A percentile compares a stretch with the other conserved stretches of the same genome.
Conservation (phyloP, 2,329 filamentous ascomycete genomes). For the Aspergillus udagawae region DNA sequence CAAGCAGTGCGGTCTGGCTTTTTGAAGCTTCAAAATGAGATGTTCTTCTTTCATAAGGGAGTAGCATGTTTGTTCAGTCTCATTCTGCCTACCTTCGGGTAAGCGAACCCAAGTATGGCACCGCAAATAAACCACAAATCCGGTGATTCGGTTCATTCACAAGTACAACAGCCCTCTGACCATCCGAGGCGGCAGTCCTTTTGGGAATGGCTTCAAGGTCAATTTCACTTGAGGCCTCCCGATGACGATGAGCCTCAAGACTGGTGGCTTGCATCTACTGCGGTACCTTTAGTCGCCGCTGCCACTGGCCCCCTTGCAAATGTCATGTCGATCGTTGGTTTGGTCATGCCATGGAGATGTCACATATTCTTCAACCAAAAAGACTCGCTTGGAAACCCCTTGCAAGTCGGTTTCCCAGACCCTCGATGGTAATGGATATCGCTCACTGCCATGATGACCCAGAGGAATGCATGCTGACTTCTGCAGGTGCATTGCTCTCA, state of each 20-base stretch:
- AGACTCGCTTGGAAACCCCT: constrained; percentile 45
- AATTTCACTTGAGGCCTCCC: constrained; percentile 33
- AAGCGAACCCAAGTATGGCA: background rate
- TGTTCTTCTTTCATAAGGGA: background rate
- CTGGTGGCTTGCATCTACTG: constrained; percentile 51
- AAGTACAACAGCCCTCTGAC: background rate
- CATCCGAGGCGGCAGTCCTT: background rate
- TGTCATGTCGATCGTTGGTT: constrained; percentile 78
- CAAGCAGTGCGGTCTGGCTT: background rate
- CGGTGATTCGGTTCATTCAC: background rate
- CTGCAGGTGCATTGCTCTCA: constrained; percentile 65
- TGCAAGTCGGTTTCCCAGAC: constrained; percentile 59
- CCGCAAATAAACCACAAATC: background rate
- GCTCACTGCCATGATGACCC: background rate
- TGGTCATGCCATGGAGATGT: constrained; percentile 74
- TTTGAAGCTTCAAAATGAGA: background rate
- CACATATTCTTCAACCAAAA: constrained; percentile 43
- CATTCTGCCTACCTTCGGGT: background rate
- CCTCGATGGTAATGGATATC: constrained; percentile 59
- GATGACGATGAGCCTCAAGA: constrained; percentile 43
- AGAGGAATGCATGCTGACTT: constrained; percentile 2
- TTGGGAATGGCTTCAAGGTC: constrained; percentile 11
- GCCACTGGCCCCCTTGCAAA: constrained; percentile 83
- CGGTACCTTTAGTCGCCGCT: constrained; percentile 73
- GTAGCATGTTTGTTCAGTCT: background rate